These are phyloP conservation scores for Prosopis cineraria DNA, from an alignment of 306 rosid species.

Conservation along the genomic window DNA sequence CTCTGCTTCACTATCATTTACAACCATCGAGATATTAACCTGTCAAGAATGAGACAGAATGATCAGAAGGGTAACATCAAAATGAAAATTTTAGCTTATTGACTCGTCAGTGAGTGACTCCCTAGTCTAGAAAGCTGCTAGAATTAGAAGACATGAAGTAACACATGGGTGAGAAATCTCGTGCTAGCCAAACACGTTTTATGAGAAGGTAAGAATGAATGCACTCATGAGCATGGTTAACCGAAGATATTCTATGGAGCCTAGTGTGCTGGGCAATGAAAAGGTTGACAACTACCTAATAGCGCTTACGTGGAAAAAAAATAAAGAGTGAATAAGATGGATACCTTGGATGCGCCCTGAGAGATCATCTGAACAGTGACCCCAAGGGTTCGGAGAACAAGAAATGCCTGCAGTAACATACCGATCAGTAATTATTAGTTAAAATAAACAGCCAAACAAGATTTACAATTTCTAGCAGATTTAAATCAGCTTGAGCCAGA, in stretches of 20 bases:
- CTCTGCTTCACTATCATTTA: conserved; percentile 81
- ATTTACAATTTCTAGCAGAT: conserved; percentile 9
- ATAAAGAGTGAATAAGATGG: conserved; percentile 27
- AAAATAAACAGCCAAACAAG: conserved; percentile 25
- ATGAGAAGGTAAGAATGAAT: not conserved
- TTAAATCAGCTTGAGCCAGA: conserved; percentile 1
- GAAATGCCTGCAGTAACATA: conserved; percentile 64
- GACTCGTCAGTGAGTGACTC: not conserved
- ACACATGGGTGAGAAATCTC: not conserved
- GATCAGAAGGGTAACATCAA: conserved; percentile 10
- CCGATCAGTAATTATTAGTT: conserved; percentile 24
- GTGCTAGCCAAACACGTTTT: not conserved
- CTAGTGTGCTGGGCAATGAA: conserved; percentile 10
- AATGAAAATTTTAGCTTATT: not conserved
- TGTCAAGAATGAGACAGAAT: conserved; percentile 36
- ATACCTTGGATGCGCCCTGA: conserved; percentile 95
- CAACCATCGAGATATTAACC: conserved; percentile 92
- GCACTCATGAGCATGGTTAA: not conserved
- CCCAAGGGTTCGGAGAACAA: conserved; percentile 71
- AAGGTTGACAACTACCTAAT: not conserved
- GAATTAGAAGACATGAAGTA: not conserved
- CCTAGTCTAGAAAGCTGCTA: not conserved
- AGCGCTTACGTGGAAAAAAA: not conserved
- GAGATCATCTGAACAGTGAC: conserved; percentile 98
- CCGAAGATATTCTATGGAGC: not conserved